Base-by-base conservation (phyloP, 306 rosid genomes). In the Amphicarpaea edgeworthii region DNA sequence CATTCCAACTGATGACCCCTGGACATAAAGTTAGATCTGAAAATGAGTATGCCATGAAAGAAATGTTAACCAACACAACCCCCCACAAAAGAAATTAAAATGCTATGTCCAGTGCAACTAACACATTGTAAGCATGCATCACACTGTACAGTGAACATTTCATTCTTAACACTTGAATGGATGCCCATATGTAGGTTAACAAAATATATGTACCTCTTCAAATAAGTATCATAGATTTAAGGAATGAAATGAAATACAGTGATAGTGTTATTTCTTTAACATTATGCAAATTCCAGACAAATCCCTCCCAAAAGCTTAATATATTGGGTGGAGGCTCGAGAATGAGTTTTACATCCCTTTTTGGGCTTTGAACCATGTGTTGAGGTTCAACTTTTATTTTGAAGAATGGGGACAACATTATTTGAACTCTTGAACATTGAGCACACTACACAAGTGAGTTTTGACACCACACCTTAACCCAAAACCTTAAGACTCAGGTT, bases 1-100 rank as follows among this genome's bases (percentile, higher is more conserved):
- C 63, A 45, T 76, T 71, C 91, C 92, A 68, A 53, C 70, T 1
- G 93, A 77, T 16, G 88, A 76, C 4, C 85, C 96, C 97, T 95
- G 88, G 23, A 81, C 69, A 80, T 71, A 42, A 62, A 66, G 45
- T 50, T 79, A 60, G 46, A 68, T 58, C 51, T 42, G 80, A 81
- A 68, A 77, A 73, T 50, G 77, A 34, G 28, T 47, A 65, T 38
- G 16, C 5, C 16, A 40, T 6, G 37, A 17, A 69, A 42, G 30
- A 61, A 61, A 51, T 43, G 61, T 57, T 30, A 45, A 43, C 65
- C 77, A 73, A 24, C 21, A 43, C 30, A 6, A 68, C 28, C 46
- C 58, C 60, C 71, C 11, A 38, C 10, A 7, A 40, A 21, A 72
- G 67, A 72, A 23, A 54, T 23, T 21, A 54, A 71, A 38, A 38